Evolutionary conservation across 768 basidiomycete genomes (phyloP).

Genomic region (Podaxis mareebaensis): DNA sequence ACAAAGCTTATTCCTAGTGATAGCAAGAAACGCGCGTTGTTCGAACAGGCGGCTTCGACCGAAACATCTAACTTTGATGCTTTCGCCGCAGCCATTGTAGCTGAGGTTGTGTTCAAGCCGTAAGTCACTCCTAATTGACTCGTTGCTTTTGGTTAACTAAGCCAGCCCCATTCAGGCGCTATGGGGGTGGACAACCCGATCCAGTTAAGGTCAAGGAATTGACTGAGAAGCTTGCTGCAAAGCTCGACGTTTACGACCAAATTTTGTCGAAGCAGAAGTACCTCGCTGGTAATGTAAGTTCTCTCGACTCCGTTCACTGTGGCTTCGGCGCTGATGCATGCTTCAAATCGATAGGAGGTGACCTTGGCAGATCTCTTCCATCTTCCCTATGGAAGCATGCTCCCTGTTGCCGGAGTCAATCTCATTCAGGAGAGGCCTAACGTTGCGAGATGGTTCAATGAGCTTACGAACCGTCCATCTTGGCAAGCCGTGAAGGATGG

Average conservation of each 20-base stretch:
- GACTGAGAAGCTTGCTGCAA: constrained; percentile 33
- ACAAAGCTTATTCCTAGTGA: constrained; percentile 47
- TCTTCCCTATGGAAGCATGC: constrained; percentile 39
- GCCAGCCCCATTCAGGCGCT: background rate
- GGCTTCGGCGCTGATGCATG: background rate
- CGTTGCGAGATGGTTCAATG: constrained; percentile 38
- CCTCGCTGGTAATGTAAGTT: constrained; percentile 51
- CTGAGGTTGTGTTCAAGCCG: constrained; percentile 5
- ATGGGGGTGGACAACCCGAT: constrained; percentile 30
- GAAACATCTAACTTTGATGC: constrained; percentile 53
- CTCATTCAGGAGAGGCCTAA: constrained; percentile 30
- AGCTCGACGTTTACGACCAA: constrained; percentile 54
- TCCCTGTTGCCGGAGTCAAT: constrained; percentile 24
- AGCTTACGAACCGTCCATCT: constrained; percentile 41
- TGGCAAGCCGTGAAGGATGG: constrained; percentile 51
- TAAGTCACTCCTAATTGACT: background rate
- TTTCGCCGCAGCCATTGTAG: constrained; percentile 22
- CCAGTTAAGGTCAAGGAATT: constrained; percentile 27
- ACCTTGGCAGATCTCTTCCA: constrained; percentile 63
- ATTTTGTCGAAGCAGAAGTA: constrained; percentile 59
- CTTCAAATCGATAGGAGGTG: constrained; percentile 27
- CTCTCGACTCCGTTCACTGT: background rate
- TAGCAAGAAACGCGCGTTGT: constrained; percentile 35
- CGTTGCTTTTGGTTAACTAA: background rate
- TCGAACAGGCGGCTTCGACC: constrained; percentile 46